These are phyloP conservation scores for Cladobotryum protrusum DNA, from an alignment of 2,329 filamentous ascomycete genomes.

Conservation along the genomic window DNA sequence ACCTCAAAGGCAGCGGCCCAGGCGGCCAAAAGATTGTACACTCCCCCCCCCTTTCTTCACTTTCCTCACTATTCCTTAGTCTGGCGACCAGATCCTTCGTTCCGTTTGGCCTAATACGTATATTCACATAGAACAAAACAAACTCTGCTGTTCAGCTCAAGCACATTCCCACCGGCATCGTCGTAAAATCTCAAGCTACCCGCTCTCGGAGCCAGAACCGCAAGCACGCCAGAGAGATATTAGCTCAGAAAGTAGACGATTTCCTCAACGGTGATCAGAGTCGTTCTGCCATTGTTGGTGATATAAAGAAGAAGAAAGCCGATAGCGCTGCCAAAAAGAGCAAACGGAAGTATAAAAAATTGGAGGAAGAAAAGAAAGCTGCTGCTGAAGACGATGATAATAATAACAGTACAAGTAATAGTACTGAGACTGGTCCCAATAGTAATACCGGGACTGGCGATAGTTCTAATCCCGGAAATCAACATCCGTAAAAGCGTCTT, in stretches of 20 bases:
- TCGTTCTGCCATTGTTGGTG: slow-evolving; percentile 57
- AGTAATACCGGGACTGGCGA: background rate
- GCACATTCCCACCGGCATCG: slow-evolving; percentile 82
- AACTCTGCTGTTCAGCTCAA: slow-evolving; percentile 89
- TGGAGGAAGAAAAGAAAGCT: slow-evolving; percentile 44
- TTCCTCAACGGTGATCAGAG: slow-evolving; percentile 64
- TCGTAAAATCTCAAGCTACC: slow-evolving; percentile 91
- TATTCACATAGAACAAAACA: slow-evolving; percentile 72
- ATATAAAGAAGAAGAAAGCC: slow-evolving; percentile 59
- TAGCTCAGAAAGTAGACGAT: slow-evolving; percentile 71
- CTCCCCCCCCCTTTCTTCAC: slow-evolving; percentile 9
- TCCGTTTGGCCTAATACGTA: background rate
- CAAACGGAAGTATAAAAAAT: slow-evolving; percentile 66
- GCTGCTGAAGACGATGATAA: background rate
- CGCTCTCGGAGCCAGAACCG: slow-evolving; percentile 82
- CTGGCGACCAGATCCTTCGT: too few relatives aligned
- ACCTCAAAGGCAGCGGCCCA: slow-evolving; percentile 85
- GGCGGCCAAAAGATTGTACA: slow-evolving; percentile 90
- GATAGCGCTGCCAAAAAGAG: slow-evolving; percentile 77
- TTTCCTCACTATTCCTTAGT: slow-evolving; percentile 3
- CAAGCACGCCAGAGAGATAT: slow-evolving; percentile 70
- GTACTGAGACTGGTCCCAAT: background rate
- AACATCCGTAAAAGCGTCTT: background rate
- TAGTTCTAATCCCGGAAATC: background rate
- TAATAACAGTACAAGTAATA: background rate